Evolutionary conservation across 192 early-diverging fungal species (phyloP).

Genomic region (Coemansia sp.): DNA sequence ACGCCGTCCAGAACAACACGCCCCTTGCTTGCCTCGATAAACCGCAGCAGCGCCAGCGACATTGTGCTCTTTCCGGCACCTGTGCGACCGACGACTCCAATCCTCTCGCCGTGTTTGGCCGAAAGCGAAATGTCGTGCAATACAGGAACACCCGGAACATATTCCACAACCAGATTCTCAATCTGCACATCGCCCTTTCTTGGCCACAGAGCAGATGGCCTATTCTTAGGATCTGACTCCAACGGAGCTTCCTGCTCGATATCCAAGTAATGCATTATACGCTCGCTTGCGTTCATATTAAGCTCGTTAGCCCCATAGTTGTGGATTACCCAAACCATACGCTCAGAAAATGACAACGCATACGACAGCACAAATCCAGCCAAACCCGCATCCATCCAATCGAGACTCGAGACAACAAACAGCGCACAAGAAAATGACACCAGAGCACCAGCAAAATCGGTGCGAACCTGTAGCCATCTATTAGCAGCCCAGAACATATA

Average conservation of each 20-base stretch:
- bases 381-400: slow-evolving; percentile 71
- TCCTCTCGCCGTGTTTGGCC: slow-evolving; percentile 70
- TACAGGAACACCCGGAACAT: slow-evolving; percentile 67
- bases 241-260: slow-evolving; percentile 78
- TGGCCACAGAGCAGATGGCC: slow-evolving; percentile 64
- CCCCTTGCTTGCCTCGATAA: slow-evolving; percentile 79
- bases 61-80: slow-evolving; percentile 81
- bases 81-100: too few relatives aligned
- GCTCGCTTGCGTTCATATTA: slow-evolving; percentile 82
- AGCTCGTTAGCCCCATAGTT: slow-evolving; percentile 77
- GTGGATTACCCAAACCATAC: slow-evolving; percentile 77
- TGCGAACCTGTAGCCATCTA: slow-evolving; percentile 81
- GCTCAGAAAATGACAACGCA: slow-evolving; percentile 75
- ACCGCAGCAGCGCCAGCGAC: slow-evolving; percentile 68
- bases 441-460: slow-evolving; percentile 69
- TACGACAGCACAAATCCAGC: slow-evolving; percentile 81
- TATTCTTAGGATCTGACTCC: slow-evolving; percentile 52
- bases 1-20: slow-evolving; percentile 73
- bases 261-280: slow-evolving; percentile 74
- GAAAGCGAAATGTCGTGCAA: slow-evolving; percentile 73
- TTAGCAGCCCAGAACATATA: slow-evolving; percentile 82
- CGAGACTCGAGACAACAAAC: slow-evolving; percentile 55
- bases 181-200: slow-evolving; percentile 66
- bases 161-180: too few relatives aligned
- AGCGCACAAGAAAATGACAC: slow-evolving; percentile 71